Percentiles rank a stretch among this genome's conserved stretches.
These are phyloP conservation scores for Sphagnum tenellum DNA, from an alignment of 225 moss, liverwort and hornwort genomes.

Conservation along the genomic window DNA sequence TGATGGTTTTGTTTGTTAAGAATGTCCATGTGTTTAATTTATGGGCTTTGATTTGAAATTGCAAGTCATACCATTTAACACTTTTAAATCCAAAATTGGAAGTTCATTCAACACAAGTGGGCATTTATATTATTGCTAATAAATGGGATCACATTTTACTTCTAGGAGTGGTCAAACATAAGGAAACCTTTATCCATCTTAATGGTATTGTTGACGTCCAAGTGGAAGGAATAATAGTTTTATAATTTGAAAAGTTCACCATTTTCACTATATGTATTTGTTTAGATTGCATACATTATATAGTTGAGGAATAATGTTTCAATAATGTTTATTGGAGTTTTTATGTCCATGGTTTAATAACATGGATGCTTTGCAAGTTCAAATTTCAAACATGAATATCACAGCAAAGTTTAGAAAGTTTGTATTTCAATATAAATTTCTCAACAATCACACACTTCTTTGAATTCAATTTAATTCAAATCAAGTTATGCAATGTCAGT, in stretches of 20 bases:
- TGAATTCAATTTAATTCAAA: no score
- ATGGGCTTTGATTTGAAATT: neutral
- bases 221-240: constrained; percentile 39
- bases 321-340: no score
- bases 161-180: constrained; percentile 43
- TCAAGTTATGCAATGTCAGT: no score
- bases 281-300: neutral
- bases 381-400: no score
- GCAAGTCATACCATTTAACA: constrained; percentile 59
- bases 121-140: constrained; percentile 41
- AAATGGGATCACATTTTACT: constrained; percentile 48
- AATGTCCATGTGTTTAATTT: neutral
- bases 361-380: no score
- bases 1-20: neutral
- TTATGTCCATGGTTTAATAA: no score
- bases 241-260: constrained; percentile 46
- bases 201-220: constrained; percentile 45
- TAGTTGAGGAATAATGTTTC: no score
- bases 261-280: constrained; percentile 25
- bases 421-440: no score
- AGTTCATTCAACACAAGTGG: constrained; percentile 35
- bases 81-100: constrained; percentile 52
- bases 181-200: constrained; percentile 42
- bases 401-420: no score
- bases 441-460: no score